Conservation (phyloP, 169 alveolate genomes). For the Eimeria necatrix region DNA sequence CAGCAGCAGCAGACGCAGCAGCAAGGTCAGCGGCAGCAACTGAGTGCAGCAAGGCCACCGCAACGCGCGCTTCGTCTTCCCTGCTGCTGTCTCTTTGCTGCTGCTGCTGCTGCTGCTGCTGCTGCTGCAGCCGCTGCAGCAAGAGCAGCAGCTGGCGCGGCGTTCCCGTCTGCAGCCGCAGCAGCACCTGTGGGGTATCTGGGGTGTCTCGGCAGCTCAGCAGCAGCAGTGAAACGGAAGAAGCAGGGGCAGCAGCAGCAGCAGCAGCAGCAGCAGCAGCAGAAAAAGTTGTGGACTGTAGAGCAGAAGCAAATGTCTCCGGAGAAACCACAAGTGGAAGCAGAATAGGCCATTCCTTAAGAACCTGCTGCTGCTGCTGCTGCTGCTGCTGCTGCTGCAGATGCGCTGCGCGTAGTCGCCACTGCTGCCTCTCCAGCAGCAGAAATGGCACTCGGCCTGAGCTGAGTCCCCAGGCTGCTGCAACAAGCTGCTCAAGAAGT, state of each 20-base stretch:
- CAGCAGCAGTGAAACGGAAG: neutral
- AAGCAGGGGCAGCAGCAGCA: no score
- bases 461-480: constrained; percentile 7
- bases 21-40: constrained; percentile 19
- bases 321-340: neutral
- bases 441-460: neutral
- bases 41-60: constrained; percentile 23
- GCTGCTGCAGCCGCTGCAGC: neutral
- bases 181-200: neutral
- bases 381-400: constrained; percentile 28
- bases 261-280: neutral
- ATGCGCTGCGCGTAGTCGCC: neutral
- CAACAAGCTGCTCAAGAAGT: neutral
- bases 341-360: neutral
- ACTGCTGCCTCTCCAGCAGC: neutral
- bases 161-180: constrained; percentile 9
- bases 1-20: neutral
- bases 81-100: neutral
- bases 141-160: neutral
- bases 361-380: constrained; percentile 1
- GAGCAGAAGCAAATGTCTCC: neutral
- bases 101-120: constrained; percentile 20
- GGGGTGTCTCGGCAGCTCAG: neutral
- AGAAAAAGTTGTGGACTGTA: neutral
- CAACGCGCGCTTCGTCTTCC: neutral